These are phyloP conservation scores for Coemansia sp. DNA, from an alignment of 371 early-diverging fungal genomes.

Conservation along the genomic window DNA sequence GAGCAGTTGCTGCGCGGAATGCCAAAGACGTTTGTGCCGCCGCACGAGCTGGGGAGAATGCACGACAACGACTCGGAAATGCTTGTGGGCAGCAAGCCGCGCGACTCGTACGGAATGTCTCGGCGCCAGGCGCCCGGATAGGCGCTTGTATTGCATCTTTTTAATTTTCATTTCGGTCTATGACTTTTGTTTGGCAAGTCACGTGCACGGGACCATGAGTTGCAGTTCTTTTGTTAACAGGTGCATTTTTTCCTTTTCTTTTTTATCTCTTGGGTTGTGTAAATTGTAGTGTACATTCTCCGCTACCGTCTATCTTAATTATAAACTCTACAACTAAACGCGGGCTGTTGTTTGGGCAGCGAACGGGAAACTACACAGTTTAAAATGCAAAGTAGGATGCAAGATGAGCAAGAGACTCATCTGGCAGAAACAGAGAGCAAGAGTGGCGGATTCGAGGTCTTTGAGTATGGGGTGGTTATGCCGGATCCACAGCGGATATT, in stretches of 20 bases:
- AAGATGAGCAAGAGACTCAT: neutral
- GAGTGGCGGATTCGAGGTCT: neutral
- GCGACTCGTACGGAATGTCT: conserved; percentile 38
- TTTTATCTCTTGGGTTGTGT: neutral
- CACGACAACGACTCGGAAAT: conserved; percentile 31
- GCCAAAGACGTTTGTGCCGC: conserved; percentile 49
- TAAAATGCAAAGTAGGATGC: neutral
- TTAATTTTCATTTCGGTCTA: neutral
- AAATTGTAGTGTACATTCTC: too few relatives aligned
- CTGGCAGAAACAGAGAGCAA: conserved; percentile 1
- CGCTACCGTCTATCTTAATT: too few relatives aligned
- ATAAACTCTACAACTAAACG: too few relatives aligned
- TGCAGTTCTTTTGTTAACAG: neutral
- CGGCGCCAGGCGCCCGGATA: conserved; percentile 44
- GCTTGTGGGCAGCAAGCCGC: conserved; percentile 46
- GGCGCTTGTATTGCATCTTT: neutral
- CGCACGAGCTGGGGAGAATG: conserved; percentile 42
- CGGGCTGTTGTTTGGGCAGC: too few relatives aligned
- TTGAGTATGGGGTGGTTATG: neutral
- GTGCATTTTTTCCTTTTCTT: neutral
- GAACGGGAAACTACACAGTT: too few relatives aligned
- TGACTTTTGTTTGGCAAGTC: neutral
- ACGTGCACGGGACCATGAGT: neutral
- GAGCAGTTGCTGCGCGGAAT: conserved; percentile 29
- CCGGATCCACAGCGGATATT: conserved; percentile 8